These are phyloP conservation scores for Wallacemonas rigidus DNA, from an alignment of 208 protist species.

Conservation along the genomic window DNA sequence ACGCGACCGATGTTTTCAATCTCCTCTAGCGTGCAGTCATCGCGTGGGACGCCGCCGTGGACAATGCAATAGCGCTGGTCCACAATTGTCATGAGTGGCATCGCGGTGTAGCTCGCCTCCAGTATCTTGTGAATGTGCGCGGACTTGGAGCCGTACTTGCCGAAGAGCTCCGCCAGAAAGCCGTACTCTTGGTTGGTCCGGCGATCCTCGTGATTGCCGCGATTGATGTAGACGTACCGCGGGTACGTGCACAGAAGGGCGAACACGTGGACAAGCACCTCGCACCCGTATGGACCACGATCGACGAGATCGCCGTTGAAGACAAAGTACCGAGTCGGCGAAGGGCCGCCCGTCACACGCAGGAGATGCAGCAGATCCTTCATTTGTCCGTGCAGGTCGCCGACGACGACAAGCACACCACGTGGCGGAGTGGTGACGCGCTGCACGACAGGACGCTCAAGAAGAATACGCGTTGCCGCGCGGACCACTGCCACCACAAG, in stretches of 20 bases:
- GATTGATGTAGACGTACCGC: constrained; percentile 83
- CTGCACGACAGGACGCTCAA: constrained; percentile 43
- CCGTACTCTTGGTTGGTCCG: constrained; percentile 86
- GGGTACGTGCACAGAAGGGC: constrained; percentile 82
- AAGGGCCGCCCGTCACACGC: constrained; percentile 56
- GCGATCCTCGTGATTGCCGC: constrained; percentile 92
- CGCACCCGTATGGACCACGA: constrained; percentile 97
- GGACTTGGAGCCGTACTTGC: constrained; percentile 66
- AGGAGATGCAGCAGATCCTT: constrained; percentile 82
- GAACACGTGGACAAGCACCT: constrained; percentile 87
- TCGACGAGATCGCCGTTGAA: constrained; percentile 99
- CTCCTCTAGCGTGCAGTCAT: constrained; percentile 59
- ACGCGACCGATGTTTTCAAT: constrained; percentile 93
- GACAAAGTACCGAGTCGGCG: constrained; percentile 79
- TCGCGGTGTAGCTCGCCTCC: constrained; percentile 86
- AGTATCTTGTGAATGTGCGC: constrained; percentile 48
- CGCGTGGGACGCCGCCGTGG: constrained; percentile 97
- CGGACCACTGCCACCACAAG: constrained; percentile 47
- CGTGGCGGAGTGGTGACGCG: constrained; percentile 50
- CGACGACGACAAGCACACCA: constrained; percentile 77
- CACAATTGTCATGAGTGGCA: constrained; percentile 87
- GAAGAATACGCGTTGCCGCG: constrained; percentile 54
- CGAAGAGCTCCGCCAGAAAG: constrained; percentile 68
- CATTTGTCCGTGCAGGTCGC: constrained; percentile 90
- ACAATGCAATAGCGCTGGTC: constrained; percentile 96